phyloP scores from a whole-genome alignment of 257 asterid species.

The Gardenia jasminoides region DNA sequence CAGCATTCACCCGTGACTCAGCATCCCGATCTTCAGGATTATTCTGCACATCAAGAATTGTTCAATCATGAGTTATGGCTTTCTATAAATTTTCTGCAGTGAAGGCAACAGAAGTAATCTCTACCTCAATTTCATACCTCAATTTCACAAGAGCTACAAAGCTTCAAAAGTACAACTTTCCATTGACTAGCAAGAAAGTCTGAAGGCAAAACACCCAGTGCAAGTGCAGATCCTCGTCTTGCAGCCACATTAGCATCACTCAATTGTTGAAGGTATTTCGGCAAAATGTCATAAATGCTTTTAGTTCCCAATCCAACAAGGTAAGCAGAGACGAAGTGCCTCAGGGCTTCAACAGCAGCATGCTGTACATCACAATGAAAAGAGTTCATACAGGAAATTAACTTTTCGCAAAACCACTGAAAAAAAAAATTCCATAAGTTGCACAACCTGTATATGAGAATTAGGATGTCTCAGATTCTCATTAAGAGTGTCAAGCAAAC shows the following conservation, averaged over 20 bases:
- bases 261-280: slow-evolving; percentile 75
- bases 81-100: neutral
- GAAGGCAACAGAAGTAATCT: slow-evolving; percentile 24
- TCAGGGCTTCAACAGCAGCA: slow-evolving; percentile 81
- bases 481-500: slow-evolving; percentile 76
- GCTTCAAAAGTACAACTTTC: slow-evolving; percentile 65
- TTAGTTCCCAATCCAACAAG: slow-evolving; percentile 43
- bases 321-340: slow-evolving; percentile 58
- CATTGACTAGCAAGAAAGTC: slow-evolving; percentile 66
- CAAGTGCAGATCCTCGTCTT: slow-evolving; percentile 93
- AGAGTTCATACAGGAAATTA: slow-evolving; percentile 19
- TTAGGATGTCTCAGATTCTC: slow-evolving; percentile 96
- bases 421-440: slow-evolving; percentile 14
- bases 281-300: slow-evolving; percentile 44
- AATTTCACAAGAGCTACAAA: slow-evolving; percentile 62
- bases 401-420: slow-evolving; percentile 13
- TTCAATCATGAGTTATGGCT: slow-evolving; percentile 1
- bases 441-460: slow-evolving; percentile 77
- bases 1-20: slow-evolving; percentile 91
- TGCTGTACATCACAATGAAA: slow-evolving; percentile 41
- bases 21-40: slow-evolving; percentile 89
- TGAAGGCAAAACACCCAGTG: slow-evolving; percentile 76
- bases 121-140: slow-evolving; percentile 96
- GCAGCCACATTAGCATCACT: slow-evolving; percentile 88
- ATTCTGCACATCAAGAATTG: slow-evolving; percentile 49